Percentiles rank a stretch among this genome's conserved stretches.
These are phyloP conservation scores for Paecilomyces niveus DNA, from an alignment of 2,329 filamentous ascomycete genomes.

Conservation along the genomic window DNA sequence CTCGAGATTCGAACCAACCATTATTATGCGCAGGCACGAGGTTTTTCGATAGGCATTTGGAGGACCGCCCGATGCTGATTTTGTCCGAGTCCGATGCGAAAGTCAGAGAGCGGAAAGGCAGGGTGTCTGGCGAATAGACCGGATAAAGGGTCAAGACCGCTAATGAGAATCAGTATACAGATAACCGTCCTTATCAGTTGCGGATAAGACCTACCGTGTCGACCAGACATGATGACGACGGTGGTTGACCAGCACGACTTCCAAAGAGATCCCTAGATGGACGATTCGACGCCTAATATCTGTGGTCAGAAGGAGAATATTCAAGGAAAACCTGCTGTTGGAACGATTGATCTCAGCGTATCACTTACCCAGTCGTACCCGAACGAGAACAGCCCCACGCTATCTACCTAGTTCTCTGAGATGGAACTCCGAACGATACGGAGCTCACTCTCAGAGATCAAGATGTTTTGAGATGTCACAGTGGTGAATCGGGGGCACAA, in stretches of 20 bases:
- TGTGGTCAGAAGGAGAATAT: background rate
- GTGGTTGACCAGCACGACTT: background rate
- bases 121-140: constrained; percentile 15
- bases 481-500: background rate
- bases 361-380: background rate
- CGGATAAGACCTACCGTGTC: constrained; percentile 7
- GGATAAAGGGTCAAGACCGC: constrained; percentile 27
- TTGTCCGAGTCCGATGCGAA: constrained; percentile 19
- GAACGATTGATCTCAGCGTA: background rate
- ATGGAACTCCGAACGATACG: background rate
- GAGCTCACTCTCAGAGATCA: background rate
- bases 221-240: constrained; percentile 4
- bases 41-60: constrained; percentile 30
- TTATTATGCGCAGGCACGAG: constrained; percentile 31
- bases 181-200: background rate
- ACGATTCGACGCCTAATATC: background rate
- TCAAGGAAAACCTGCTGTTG: background rate
- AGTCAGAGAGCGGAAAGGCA: constrained; percentile 24
- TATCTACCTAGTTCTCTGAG: background rate
- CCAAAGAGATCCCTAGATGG: background rate
- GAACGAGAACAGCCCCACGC: background rate
- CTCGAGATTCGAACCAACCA: constrained; percentile 40
- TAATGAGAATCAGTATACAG: constrained; percentile 11
- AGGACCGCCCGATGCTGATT: constrained; percentile 35
- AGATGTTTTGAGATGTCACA: background rate